These are phyloP conservation scores for Micractinium conductrix DNA, from an alignment of 139 green algal species.

Conservation along the genomic window DNA sequence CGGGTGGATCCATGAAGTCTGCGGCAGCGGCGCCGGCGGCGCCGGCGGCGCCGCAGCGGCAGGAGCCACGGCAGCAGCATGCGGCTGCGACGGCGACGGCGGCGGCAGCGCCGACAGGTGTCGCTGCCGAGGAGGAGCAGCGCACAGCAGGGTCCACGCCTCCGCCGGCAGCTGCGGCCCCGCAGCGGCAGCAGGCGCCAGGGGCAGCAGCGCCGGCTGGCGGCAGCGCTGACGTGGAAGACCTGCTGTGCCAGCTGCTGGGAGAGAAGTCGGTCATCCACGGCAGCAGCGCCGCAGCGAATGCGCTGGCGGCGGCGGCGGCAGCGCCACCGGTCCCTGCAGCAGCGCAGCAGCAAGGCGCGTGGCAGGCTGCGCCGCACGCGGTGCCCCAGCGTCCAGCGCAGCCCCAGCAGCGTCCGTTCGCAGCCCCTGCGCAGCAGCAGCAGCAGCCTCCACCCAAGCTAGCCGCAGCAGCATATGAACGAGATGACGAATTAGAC, in stretches of 20 bases:
- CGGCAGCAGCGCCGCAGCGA: background rate
- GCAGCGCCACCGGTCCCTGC: background rate
- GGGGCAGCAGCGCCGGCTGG: background rate
- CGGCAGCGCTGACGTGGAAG: background rate
- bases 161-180: background rate
- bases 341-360: background rate
- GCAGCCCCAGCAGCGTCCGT: background rate
- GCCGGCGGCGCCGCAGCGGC: background rate
- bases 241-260: constrained; percentile 15
- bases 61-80: background rate
- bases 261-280: background rate
- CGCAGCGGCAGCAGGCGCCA: background rate
- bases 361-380: background rate
- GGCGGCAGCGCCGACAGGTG: background rate
- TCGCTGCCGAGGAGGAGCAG: background rate
- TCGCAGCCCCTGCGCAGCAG: background rate
- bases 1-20: background rate
- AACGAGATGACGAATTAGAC: constrained; percentile 32
- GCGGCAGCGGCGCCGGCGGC: background rate
- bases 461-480: background rate
- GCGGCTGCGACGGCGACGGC: background rate
- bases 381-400: background rate
- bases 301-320: background rate
- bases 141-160: background rate
- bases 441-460: background rate